Evolutionary conservation across 345 rosid species (phyloP).

Genomic region (Adansonia digitata): DNA sequence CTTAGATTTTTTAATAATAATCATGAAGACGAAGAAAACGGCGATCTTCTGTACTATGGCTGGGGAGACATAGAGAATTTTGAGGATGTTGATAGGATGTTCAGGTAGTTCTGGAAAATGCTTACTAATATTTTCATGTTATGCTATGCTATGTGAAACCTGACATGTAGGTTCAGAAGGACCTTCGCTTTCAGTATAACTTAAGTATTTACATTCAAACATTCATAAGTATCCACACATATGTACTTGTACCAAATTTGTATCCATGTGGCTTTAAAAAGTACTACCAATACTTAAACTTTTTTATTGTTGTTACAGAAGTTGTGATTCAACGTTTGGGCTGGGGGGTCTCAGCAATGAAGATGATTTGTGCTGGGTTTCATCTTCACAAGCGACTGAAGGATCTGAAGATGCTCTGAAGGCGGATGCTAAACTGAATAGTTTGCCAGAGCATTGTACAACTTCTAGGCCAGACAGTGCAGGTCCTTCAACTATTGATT

Average conservation of each 20-base stretch:
- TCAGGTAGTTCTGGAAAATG: slow-evolving; percentile 43
- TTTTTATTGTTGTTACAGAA: slow-evolving; percentile 41
- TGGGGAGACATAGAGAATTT: slow-evolving; percentile 87
- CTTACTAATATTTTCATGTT: neutral
- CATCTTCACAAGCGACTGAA: slow-evolving; percentile 47
- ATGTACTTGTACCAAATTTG: neutral
- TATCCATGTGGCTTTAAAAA: neutral
- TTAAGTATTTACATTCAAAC: neutral
- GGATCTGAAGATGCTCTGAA: slow-evolving; percentile 44
- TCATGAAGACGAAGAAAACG: slow-evolving; percentile 49
- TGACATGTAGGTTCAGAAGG: neutral
- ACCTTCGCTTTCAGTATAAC: neutral
- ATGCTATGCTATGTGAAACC: neutral
- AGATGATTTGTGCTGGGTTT: slow-evolving; percentile 69
- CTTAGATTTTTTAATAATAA: slow-evolving; percentile 55
- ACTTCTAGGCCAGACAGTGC: slow-evolving; percentile 31
- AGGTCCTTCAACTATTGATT: slow-evolving; percentile 31
- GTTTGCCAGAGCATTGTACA: slow-evolving; percentile 32
- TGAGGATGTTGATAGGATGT: slow-evolving; percentile 91
- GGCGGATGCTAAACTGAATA: slow-evolving; percentile 37
- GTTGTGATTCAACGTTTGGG: slow-evolving; percentile 76
- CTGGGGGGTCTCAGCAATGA: slow-evolving; percentile 59
- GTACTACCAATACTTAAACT: neutral
- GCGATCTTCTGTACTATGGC: slow-evolving; percentile 58
- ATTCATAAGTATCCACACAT: neutral